Percentiles rank a stretch among this genome's conserved stretches.
Conservation (phyloP, 306 rosid genomes). For the Cicer judaicum region DNA sequence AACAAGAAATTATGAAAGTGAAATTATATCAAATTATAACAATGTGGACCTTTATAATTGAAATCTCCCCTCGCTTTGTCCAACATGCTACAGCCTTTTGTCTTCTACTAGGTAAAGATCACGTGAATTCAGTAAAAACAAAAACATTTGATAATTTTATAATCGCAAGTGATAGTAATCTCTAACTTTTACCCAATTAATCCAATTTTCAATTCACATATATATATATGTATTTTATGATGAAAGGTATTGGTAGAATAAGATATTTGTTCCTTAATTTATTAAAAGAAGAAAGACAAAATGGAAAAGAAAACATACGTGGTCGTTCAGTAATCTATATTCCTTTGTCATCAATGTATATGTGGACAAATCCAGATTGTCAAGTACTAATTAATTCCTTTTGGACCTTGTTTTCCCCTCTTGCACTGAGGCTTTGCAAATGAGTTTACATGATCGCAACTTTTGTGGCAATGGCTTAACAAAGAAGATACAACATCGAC, state of each 20-base stretch:
- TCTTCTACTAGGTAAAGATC: not conserved
- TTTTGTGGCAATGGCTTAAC: slow-evolving; percentile 35
- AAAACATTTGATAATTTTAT: not conserved
- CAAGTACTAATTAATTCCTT: slow-evolving; percentile 28
- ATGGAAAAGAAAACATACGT: not conserved
- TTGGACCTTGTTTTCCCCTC: slow-evolving; percentile 12
- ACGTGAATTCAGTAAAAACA: slow-evolving; percentile 1
- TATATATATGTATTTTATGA: not conserved
- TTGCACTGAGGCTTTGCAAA: not conserved
- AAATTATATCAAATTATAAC: no score
- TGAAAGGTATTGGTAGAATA: slow-evolving; percentile 8
- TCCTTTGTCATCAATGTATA: slow-evolving; percentile 3
- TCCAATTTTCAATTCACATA: not conserved
- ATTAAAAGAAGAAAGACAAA: slow-evolving; percentile 14
- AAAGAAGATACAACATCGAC: not conserved
- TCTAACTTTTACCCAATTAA: not conserved
- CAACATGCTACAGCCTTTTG: not conserved
- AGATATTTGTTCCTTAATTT: slow-evolving; percentile 7
- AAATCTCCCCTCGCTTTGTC: no score
- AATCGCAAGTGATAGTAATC: not conserved
- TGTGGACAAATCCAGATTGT: slow-evolving; percentile 33
- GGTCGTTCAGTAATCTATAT: slow-evolving; percentile 19
- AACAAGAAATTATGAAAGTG: no score
- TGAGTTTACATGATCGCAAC: slow-evolving; percentile 36
- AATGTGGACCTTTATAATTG: no score